These are phyloP conservation scores for Decorospora gaudefroyi DNA, from an alignment of 2,329 filamentous ascomycete species.

Conservation along the genomic window DNA sequence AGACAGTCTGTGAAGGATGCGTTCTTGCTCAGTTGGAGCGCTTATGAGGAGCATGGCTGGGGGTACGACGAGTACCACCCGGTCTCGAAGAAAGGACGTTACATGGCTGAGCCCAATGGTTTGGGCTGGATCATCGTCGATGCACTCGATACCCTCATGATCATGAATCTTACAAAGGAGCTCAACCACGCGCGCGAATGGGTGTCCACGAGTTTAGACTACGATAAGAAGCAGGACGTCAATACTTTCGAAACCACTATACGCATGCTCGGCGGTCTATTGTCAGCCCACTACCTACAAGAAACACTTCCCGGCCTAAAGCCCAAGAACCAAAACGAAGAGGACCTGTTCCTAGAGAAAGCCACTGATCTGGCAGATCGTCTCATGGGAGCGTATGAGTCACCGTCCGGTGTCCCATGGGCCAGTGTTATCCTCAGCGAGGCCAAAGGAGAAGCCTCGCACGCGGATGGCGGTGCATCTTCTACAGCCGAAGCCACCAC, in stretches of 20 bases:
- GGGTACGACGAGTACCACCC: constrained; percentile 89
- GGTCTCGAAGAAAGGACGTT: constrained; percentile 72
- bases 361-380: constrained; percentile 90
- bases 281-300: constrained; percentile 94
- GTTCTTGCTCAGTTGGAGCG: constrained; percentile 89
- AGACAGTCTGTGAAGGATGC: constrained; percentile 83
- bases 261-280: constrained; percentile 89
- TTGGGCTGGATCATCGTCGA: constrained; percentile 99
- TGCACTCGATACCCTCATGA: constrained; percentile 91
- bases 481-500: constrained; percentile 93
- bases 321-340: constrained; percentile 71
- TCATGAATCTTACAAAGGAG: constrained; percentile 94
- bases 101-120: constrained; percentile 81
- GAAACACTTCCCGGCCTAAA: constrained; percentile 80
- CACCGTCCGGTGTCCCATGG: constrained; percentile 81
- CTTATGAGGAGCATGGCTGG: constrained; percentile 92
- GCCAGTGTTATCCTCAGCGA: constrained; percentile 87
- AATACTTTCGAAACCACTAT: constrained; percentile 99
- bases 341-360: constrained; percentile 95
- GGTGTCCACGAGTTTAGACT: constrained; percentile 79
- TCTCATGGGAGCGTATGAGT: constrained; percentile 84
- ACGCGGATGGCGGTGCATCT: constrained; percentile 82
- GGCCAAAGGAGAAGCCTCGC: constrained; percentile 75
- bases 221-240: constrained; percentile 92
- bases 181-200: constrained; percentile 85